Evolutionary conservation across 176 grass and related monocot species (phyloP), one percentile per base, ranked within the genome.

Genomic region (Lolium perenne): DNA sequence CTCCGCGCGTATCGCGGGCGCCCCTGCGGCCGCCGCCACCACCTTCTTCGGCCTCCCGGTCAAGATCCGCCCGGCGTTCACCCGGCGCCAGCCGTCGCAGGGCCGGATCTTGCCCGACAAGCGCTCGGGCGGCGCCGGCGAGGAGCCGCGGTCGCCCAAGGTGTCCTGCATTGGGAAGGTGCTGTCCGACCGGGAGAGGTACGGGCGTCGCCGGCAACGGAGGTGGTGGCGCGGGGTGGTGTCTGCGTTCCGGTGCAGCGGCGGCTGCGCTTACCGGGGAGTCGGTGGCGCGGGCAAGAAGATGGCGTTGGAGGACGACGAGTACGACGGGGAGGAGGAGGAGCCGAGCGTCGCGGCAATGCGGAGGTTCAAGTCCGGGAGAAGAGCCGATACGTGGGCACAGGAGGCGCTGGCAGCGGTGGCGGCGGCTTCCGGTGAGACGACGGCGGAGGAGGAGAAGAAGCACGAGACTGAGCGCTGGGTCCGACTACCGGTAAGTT

Each of bases 161-260:
- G 97, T 99, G 48, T 99, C 97, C 23, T 99, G 97, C 92, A 90
- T 99, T 76, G 97, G 97, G 23, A 95, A 97, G 88, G 97, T 99
- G 58, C 80, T 97, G 17, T 92, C 94, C 38, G 89, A 97, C 73
- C 82, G 92, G 76, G 97, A 99, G 85, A 51, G 94, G 63, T 84
- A 74, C 83, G 85, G 86, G 53, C 22, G 88, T 10, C 68, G 83
- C 8, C 81, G 59, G 2, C 77, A 71, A 0, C 65, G 77, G 29
- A 73, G 84, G 0, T 94, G 92, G 89, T 97, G 89, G 84, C 65
- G 46, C 15, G 81, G 80, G 1, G 75, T 83, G 80, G 83, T 57
- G 16, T 48, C 84, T 12, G 84, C 84, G 25, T 87, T 90, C 71
- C 75, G 79, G 68, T 87, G 89, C n/a, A 72, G 83, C 21, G 82